These are phyloP conservation scores for Agapanthus africanus DNA, from an alignment of 106 monocot genomes.

Conservation along the genomic window DNA sequence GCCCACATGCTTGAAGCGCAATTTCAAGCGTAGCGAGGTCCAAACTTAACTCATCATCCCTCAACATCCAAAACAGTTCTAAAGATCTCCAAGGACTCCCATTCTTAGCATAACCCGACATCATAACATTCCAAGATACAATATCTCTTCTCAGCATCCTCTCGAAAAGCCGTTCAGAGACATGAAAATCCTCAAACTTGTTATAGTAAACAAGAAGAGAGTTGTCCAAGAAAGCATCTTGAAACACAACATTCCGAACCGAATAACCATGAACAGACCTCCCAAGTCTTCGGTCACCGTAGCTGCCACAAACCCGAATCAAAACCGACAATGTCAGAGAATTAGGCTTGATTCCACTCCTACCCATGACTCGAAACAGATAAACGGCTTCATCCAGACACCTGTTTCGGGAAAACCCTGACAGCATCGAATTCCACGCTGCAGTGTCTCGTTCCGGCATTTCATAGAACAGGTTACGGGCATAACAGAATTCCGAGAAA, in stretches of 20 bases:
- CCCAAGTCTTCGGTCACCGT: conserved; percentile 16
- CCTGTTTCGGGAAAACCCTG: conserved; percentile 20
- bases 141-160: conserved; percentile 22
- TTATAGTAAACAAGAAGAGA: conserved; percentile 51
- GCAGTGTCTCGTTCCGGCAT: conserved; percentile 34
- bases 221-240: conserved; percentile 35
- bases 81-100: conserved; percentile 20
- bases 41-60: conserved; percentile 10
- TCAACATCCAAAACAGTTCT: conserved; percentile 5
- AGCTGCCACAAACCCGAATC: too few species aligned
- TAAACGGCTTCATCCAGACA: background rate
- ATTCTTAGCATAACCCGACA: conserved; percentile 21
- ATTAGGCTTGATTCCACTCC: conserved; percentile 21
- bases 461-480: conserved; percentile 40
- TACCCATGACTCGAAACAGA: conserved; percentile 22
- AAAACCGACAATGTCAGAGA: conserved; percentile 24
- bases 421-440: conserved; percentile 51
- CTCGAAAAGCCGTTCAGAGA: conserved; percentile 29
- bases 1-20: conserved; percentile 25
- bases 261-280: conserved; percentile 37
- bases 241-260: conserved; percentile 9
- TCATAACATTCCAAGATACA: conserved; percentile 53
- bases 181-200: conserved; percentile 11
- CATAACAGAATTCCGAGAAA: conserved; percentile 8
- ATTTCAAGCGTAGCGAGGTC: conserved; percentile 28